A percentile compares a stretch with the other conserved stretches of the same genome.
Evolutionary conservation across 2,329 filamentous ascomycete species (phyloP).

Genomic region (Cercospora sojina): DNA sequence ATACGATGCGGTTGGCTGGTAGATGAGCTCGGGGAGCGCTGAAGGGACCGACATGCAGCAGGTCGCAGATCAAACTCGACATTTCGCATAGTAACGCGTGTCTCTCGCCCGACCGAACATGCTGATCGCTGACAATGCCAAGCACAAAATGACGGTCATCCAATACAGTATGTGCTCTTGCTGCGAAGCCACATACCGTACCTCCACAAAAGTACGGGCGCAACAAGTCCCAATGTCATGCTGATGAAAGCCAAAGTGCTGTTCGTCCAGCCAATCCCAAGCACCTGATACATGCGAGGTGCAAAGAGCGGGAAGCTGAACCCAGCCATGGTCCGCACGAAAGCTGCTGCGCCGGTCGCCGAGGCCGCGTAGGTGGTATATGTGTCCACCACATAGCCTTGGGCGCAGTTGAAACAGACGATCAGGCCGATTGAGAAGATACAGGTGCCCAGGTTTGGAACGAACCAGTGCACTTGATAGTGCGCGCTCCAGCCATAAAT

Average conservation of each 20-base stretch:
- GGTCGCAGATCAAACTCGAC: neutral
- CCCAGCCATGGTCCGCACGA: conserved; percentile 48
- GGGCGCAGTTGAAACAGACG: conserved; percentile 27
- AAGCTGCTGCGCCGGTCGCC: conserved; percentile 49
- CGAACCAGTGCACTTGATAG: conserved; percentile 28
- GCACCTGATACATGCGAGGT: conserved; percentile 41
- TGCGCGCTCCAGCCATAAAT: conserved; percentile 31
- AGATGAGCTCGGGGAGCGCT: neutral
- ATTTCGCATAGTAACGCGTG: neutral
- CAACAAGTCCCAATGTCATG: conserved; percentile 20
- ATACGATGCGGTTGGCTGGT: neutral
- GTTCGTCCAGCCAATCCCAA: conserved; percentile 45
- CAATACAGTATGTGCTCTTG: conserved; percentile 27
- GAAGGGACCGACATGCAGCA: neutral
- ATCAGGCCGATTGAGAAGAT: conserved; percentile 28
- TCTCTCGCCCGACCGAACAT: neutral
- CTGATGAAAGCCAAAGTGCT: conserved; percentile 27
- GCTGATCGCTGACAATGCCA: neutral
- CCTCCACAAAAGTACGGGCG: conserved; percentile 27
- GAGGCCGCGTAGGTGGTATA: conserved; percentile 52
- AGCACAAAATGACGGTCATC: neutral
- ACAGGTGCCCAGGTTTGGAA: conserved; percentile 29
- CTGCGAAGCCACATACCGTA: conserved; percentile 24
- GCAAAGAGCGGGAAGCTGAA: conserved; percentile 55
- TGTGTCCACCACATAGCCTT: conserved; percentile 46